phyloP scores from a whole-genome alignment of 2,329 filamentous ascomycete genomes.

The Talaromyces pinophilus region DNA sequence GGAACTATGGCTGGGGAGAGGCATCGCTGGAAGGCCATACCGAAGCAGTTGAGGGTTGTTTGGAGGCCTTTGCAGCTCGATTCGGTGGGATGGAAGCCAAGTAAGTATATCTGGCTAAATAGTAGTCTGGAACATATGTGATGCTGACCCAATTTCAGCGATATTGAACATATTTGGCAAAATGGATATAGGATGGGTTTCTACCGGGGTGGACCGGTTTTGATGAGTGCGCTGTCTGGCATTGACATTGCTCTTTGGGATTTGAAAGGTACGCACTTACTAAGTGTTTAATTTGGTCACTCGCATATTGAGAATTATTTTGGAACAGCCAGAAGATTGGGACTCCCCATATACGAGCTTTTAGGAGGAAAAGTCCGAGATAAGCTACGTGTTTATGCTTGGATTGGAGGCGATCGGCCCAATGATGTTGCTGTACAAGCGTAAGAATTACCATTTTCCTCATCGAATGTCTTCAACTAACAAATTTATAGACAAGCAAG shows the following conservation, averaged over 20 bases:
- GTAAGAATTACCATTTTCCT: neutral
- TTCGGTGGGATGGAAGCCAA: slow-evolving; percentile 70
- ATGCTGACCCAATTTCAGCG: slow-evolving; percentile 45
- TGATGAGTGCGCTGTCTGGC: slow-evolving; percentile 76
- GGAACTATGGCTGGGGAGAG: slow-evolving; percentile 72
- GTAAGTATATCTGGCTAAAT: slow-evolving; percentile 43
- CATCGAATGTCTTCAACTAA: neutral
- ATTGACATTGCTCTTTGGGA: slow-evolving; percentile 82
- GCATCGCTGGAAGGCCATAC: slow-evolving; percentile 73
- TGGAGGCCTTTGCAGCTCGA: slow-evolving; percentile 65
- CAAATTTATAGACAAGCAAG: slow-evolving; percentile 47
- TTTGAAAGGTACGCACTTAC: slow-evolving; percentile 64
- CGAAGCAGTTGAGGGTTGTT: slow-evolving; percentile 70
- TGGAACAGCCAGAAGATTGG: slow-evolving; percentile 26
- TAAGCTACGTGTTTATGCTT: slow-evolving; percentile 71
- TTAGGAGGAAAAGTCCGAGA: slow-evolving; percentile 72
- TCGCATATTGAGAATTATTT: neutral
- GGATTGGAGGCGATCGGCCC: slow-evolving; percentile 76
- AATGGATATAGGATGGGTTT: slow-evolving; percentile 69
- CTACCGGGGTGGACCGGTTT: slow-evolving; percentile 75
- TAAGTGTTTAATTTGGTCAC: neutral
- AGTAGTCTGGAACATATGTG: too few species aligned
- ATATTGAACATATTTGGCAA: slow-evolving; percentile 82
- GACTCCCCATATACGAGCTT: slow-evolving; percentile 71
- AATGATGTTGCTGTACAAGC: slow-evolving; percentile 61